Base-by-base conservation (phyloP, 768 basidiomycete species). In the Harrya chromipes region DNA sequence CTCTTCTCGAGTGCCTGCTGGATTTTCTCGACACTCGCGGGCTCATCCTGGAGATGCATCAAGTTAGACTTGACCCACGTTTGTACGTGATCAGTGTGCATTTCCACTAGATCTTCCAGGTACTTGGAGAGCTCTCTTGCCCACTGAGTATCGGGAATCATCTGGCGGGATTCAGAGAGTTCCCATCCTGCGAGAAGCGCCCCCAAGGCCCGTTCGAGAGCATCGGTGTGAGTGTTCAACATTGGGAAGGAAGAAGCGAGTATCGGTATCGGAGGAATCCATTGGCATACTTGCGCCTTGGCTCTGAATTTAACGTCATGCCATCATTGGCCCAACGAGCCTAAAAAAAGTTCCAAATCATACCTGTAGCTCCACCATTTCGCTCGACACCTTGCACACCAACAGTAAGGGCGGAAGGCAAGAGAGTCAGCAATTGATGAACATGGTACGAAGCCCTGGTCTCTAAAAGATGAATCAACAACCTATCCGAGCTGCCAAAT, bases 41-140 rank as follows among this genome's bases (percentile, higher is more conserved):
- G 69, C 10, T 65, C 66, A n/a, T 56, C 47, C 44, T 72, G 72
- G 64, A 84, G 83, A 5, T 80, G 69, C 1, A 69, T 56, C 27
- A 77, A 59, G 50, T 84, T 84, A 3, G 70, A 62, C 6, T 65
- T 59, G 24, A 83, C 63, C 83, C 83, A 84, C 42, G 66, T 60
- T 13, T 65, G 65, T 27, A 85, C 78, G 50, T 76, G 74, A 6
- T 68, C 54, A 24, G 80, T 59, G 26, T 83, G 74, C 49, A 65
- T 54, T 23, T 78, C 70, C 21, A 65, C 74, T n/a, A 80, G 50
- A n/a, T 59, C 49, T 36, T 69, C 62, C 29, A 84, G 66, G 58
- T 77, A 69, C 19, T 49, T 36, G 5, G 68, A 60, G 14, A 84
- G 68, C 14, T 62, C 60, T 9, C 61, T 54, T 19, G 66, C 58